phyloP scores from a whole-genome alignment of 352 stramenopile species.

The Phytophthora cryptogea region DNA sequence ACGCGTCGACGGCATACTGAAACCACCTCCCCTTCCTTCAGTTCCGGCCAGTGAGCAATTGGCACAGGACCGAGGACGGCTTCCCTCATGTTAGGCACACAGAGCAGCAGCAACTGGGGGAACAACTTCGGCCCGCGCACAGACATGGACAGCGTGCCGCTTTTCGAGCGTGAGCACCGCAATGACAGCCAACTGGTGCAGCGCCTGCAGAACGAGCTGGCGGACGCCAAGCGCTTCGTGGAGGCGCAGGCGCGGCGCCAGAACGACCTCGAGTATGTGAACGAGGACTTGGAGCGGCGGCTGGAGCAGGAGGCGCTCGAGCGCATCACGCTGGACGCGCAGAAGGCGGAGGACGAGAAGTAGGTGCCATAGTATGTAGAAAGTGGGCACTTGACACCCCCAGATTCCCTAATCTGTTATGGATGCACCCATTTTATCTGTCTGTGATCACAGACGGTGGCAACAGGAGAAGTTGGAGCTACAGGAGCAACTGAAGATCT shows the following conservation, averaged over 20 bases:
- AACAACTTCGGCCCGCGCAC: constrained; percentile 49
- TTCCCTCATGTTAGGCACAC: constrained; percentile 42
- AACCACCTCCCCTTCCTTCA: constrained; percentile 21
- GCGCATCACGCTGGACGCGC: constrained; percentile 79
- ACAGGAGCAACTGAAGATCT: constrained; percentile 64
- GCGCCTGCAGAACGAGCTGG: constrained; percentile 82
- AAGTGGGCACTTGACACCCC: neutral
- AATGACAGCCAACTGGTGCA: constrained; percentile 86
- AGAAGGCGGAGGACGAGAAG: constrained; percentile 85
- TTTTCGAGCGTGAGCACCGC: constrained; percentile 88
- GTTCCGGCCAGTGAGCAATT: constrained; percentile 22
- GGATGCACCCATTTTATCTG: no score
- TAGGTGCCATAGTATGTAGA: constrained; percentile 22
- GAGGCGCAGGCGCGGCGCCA: constrained; percentile 80
- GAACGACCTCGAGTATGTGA: constrained; percentile 89
- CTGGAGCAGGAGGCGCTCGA: constrained; percentile 85
- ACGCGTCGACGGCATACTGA: constrained; percentile 20
- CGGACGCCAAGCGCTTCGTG: constrained; percentile 84
- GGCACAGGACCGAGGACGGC: constrained; percentile 12
- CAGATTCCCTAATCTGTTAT: neutral
- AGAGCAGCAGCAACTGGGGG: constrained; percentile 52
- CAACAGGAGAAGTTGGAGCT: constrained; percentile 60
- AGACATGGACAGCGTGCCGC: constrained; percentile 83
- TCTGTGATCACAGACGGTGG: constrained; percentile 53
- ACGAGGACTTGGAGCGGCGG: constrained; percentile 83